Evolutionary conservation across 176 grass and related monocot species (phyloP), one percentile per base, ranked within the genome.

Genomic region (Chrysopogon serrulatus): DNA sequence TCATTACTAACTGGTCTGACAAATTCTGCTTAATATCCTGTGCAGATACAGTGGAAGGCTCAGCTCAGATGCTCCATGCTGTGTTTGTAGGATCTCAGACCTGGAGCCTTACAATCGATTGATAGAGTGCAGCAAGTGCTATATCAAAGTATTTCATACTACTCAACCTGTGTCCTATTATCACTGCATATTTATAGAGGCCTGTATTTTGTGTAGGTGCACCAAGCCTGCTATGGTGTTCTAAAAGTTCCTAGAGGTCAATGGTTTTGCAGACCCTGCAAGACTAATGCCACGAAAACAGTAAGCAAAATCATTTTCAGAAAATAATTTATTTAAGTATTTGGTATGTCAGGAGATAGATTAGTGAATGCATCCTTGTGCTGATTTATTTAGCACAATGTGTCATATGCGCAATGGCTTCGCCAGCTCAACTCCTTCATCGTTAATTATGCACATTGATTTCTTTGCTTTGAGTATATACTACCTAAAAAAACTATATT

Each of bases 191-290:
- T 88, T 88, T 82, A 86, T 73, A 47, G 45, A 76, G 37, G 26
- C 35, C 42, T 84, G 68, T 72, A 70, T 85, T 82, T 73, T 67
- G 11, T 91, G 79, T 87, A 98, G 96, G 96, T 95, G 68, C 96
- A 98, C 85, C 96, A 95, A 82, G 96, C 91, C 69, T 98, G 96
- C 73, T 98, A 98, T 90, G 96, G 96, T 79, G 89, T 98, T 87
- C 59, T 83, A 85, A 93, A 90, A 91, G 76, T 92, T 69, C 96
- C 91, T 28, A 95, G 88, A 84, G 89, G 82, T 76, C 71, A 87
- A 83, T 98, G 96, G 96, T 88, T 78, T 83, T 98, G 96, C 83
- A 90, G 93, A 77, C 93, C 96, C 65, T 98, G 96, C 89, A 98
- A 85, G 78, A 60, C 24, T 79, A 86, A 92, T 79, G 32, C 82